A percentile compares a stretch with the other conserved stretches of the same genome.
Evolutionary conservation across 2,329 filamentous ascomycete genomes (phyloP).

Genomic region (Aspergillus quadrilineatus): DNA sequence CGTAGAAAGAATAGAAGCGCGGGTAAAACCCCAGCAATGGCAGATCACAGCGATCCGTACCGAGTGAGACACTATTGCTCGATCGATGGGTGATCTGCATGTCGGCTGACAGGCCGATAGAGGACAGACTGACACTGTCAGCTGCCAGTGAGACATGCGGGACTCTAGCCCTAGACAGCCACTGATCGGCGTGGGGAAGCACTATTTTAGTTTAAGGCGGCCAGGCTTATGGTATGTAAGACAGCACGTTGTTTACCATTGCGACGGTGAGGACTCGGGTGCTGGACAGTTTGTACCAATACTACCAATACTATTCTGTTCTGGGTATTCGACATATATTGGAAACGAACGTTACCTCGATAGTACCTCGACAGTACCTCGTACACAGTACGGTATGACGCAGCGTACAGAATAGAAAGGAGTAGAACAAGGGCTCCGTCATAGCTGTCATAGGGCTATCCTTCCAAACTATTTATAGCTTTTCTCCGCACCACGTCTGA

Average conservation of each 20-base stretch:
- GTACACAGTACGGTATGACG: too few species aligned
- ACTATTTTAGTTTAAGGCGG: not conserved
- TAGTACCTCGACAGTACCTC: too few species aligned
- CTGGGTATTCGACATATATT: too few species aligned
- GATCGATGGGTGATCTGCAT: not conserved
- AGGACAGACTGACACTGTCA: not conserved
- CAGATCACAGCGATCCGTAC: not conserved
- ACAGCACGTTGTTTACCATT: not conserved
- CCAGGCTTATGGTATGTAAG: not conserved
- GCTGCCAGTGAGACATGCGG: constrained; percentile 7
- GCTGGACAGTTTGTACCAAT: too few species aligned
- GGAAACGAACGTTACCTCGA: too few species aligned
- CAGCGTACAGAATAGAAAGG: too few species aligned
- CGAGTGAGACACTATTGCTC: constrained; percentile 3
- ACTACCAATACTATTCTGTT: too few species aligned
- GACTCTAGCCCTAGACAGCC: not conserved
- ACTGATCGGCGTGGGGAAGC: not conserved
- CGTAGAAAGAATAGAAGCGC: not conserved
- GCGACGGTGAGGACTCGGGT: not conserved
- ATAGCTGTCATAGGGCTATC: too few species aligned
- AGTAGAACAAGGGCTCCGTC: too few species aligned
- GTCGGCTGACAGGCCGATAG: not conserved
- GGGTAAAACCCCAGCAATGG: not conserved
- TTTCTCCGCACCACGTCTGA: too few species aligned
- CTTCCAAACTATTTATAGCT: too few species aligned